Evolutionary conservation across 2,329 filamentous ascomycete species (phyloP), one percentile per base, ranked within the genome.

Genomic region (Alternaria gansuensis): DNA sequence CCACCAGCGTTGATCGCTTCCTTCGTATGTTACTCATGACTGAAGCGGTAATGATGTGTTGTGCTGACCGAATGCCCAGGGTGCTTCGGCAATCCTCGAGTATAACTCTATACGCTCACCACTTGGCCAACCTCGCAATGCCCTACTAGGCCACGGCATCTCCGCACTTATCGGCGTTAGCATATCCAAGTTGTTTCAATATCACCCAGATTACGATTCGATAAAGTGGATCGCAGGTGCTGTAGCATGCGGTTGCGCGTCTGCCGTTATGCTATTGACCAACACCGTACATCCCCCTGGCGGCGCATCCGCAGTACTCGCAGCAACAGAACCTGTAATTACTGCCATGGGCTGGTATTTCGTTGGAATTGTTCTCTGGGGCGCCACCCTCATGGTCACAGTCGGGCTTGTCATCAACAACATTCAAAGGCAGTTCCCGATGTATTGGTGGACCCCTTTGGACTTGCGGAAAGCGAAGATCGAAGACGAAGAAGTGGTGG

Each of bases 211-310:
- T 33, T 81, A 75, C 50, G 75, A 68, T 28, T 71, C 70, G 17
- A 70, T 82, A 5, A 67, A 71, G 62, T 83, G 81, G 81, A 70
- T 83, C 2, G 76, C 80, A 3, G 81, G 77, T 2, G 79, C 82
- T 0, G 52, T 81, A 14, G 76, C 76, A 9, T 82, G 80, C 61
- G 80, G 76, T 0, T 63, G 73, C 8, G 77, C 81, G 4, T 80
- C 78, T 6, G 71, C 78, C 24, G 75, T 79, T 13, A 83, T 83
- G 82, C 73, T 79, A 6, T 60, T 81, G 33, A 82, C 81, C 4
- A 79, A 79, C 44, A 82, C 80, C 1, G 76, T 82, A 1, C 81
- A 83, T 64, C 82, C 82, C n/a, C 82, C 82, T 7, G 82, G 81
- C 17, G 82, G 82, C 23, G 82, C 82, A 0, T 82, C 80, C 9